Conservation (phyloP, 106 monocot genomes). For the Triglochin maritima region DNA sequence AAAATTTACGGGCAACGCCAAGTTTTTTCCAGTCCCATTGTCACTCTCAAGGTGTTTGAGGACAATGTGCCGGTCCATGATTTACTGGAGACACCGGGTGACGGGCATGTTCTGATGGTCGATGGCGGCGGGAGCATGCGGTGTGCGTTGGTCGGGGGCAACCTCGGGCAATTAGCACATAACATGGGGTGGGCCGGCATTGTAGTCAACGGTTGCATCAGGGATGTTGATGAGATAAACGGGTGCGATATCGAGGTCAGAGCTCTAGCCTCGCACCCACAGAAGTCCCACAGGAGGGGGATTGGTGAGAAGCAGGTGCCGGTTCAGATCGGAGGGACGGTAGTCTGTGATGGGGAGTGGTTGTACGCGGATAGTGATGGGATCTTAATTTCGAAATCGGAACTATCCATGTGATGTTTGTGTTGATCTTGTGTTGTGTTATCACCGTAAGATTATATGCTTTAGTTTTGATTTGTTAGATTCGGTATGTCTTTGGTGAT, state of each 20-base stretch:
- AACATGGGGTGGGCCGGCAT: slow-evolving; percentile 17
- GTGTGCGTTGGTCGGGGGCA: slow-evolving; percentile 17
- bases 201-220: slow-evolving; percentile 15
- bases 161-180: slow-evolving; percentile 11
- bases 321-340: slow-evolving; percentile 10
- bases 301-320: slow-evolving; percentile 9
- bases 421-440: not conserved
- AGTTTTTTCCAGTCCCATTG: slow-evolving; percentile 9
- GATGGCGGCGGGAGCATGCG: slow-evolving; percentile 22
- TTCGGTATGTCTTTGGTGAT: too few relatives aligned
- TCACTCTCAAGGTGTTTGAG: slow-evolving; percentile 22
- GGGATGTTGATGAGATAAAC: slow-evolving; percentile 22
- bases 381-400: slow-evolving; percentile 7
- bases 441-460: too few relatives aligned
- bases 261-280: slow-evolving; percentile 13
- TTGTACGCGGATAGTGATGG: slow-evolving; percentile 20
- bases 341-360: slow-evolving; percentile 15
- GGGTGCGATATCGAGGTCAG: slow-evolving; percentile 16
- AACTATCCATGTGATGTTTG: slow-evolving; percentile 3
- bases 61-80: slow-evolving; percentile 21
- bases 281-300: slow-evolving; percentile 18
- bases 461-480: too few relatives aligned
- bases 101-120: slow-evolving; percentile 10
- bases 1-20: slow-evolving; percentile 13
- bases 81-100: slow-evolving; percentile 7